These are phyloP conservation scores for Penicillium paxilli DNA, from an alignment of 495 filamentous ascomycete genomes.

Conservation along the genomic window DNA sequence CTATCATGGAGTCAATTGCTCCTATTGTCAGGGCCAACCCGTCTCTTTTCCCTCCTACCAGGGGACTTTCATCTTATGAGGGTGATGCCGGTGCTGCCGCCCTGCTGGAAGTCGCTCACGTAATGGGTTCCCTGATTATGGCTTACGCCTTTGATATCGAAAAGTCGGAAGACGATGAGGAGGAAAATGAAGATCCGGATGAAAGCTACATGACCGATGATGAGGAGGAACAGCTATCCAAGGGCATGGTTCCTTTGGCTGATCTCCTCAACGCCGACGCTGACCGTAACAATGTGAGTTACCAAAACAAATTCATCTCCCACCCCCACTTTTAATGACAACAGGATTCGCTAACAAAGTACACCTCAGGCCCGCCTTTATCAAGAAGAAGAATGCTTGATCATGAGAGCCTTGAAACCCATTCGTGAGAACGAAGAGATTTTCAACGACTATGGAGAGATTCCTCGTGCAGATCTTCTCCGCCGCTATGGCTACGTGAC, in stretches of 20 bases:
- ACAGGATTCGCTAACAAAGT: slow-evolving; percentile 3
- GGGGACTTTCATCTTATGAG: slow-evolving; percentile 51
- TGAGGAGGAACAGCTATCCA: slow-evolving; percentile 61
- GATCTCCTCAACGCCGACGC: slow-evolving; percentile 93
- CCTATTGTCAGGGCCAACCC: slow-evolving; percentile 55
- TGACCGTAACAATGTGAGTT: slow-evolving; percentile 71
- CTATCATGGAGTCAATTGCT: slow-evolving; percentile 62
- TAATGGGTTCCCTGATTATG: slow-evolving; percentile 87
- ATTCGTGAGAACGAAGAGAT: slow-evolving; percentile 76
- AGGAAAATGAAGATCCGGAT: slow-evolving; percentile 55
- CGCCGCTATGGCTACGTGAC: slow-evolving; percentile 90
- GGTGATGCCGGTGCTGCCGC: slow-evolving; percentile 47
- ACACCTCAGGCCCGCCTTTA: slow-evolving; percentile 59
- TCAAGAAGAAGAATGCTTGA: slow-evolving; percentile 63
- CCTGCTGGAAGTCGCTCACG: slow-evolving; percentile 65
- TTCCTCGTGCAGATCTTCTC: slow-evolving; percentile 79
- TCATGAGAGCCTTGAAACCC: slow-evolving; percentile 64
- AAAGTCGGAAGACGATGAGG: slow-evolving; percentile 51
- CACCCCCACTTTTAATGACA: not conserved
- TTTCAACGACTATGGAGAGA: slow-evolving; percentile 87
- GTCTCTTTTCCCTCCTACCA: slow-evolving; percentile 44
- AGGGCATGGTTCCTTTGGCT: slow-evolving; percentile 91
- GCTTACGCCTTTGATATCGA: slow-evolving; percentile 91
- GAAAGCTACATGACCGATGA: slow-evolving; percentile 70
- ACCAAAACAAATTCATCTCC: not conserved